phyloP scores from a whole-genome alignment of 2,329 filamentous ascomycete species.

The Zymoseptoria crescenta region DNA sequence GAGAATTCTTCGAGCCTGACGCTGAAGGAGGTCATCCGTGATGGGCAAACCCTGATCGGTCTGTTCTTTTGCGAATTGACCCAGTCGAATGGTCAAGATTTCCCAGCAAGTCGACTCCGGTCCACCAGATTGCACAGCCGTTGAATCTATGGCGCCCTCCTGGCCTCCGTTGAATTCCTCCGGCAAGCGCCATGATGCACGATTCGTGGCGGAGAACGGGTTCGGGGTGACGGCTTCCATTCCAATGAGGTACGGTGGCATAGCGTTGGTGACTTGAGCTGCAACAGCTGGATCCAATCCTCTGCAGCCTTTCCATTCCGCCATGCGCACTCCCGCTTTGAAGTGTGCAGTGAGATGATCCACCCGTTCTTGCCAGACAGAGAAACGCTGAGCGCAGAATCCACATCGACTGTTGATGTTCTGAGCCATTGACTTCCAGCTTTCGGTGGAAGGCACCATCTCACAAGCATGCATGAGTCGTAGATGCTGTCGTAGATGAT shows the following conservation, averaged over 20 bases:
- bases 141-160: not conserved
- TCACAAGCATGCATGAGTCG: conserved; percentile 55
- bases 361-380: conserved; percentile 44
- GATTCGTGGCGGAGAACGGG: conserved; percentile 40
- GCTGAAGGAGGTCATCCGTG: conserved; percentile 45
- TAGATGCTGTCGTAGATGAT: conserved; percentile 55
- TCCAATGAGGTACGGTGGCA: conserved; percentile 46
- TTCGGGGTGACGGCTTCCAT: conserved; percentile 39
- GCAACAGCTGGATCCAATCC: conserved; percentile 44
- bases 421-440: conserved; percentile 51
- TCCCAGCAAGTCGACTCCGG: conserved; percentile 40
- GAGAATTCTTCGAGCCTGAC: conserved; percentile 39
- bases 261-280: conserved; percentile 43
- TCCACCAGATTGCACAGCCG: not conserved
- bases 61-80: conserved; percentile 37
- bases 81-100: conserved; percentile 40
- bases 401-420: conserved; percentile 49
- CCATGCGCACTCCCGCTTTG: conserved; percentile 46
- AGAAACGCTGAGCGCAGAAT: conserved; percentile 43
- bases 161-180: not conserved
- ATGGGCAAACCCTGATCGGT: conserved; percentile 33
- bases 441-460: conserved; percentile 55
- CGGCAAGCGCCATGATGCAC: conserved; percentile 15
- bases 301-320: conserved; percentile 48
- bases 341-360: conserved; percentile 51